Evolutionary conservation across 768 basidiomycete species (phyloP).

Genomic region (Imleria badia): DNA sequence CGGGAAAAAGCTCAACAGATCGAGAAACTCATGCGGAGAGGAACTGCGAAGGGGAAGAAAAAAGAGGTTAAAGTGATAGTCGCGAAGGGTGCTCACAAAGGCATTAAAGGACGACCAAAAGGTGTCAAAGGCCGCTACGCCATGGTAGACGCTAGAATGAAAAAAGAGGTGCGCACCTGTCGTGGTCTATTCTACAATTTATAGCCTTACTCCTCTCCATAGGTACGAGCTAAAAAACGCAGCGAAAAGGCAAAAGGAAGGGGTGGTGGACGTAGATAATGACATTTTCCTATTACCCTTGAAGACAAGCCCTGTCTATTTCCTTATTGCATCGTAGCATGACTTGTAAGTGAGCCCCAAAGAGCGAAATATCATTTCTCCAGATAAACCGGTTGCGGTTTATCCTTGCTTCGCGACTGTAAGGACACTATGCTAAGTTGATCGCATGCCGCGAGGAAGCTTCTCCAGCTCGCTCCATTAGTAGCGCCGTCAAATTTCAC

Average conservation of each 20-base stretch:
- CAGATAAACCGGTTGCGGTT: constrained; percentile 1
- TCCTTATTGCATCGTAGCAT: background rate
- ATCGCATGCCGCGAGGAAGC: constrained; percentile 45
- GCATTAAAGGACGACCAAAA: constrained; percentile 89
- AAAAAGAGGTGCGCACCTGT: constrained; percentile 66
- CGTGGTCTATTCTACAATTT: background rate
- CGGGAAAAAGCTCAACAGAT: constrained; percentile 93
- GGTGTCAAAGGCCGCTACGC: constrained; percentile 94
- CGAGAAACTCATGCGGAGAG: constrained; percentile 85
- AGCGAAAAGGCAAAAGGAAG: constrained; percentile 73
- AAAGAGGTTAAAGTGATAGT: constrained; percentile 87
- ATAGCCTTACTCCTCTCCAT: constrained; percentile 5
- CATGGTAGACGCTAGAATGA: constrained; percentile 94
- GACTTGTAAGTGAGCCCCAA: background rate
- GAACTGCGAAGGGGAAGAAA: constrained; percentile 67
- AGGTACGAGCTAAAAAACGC: constrained; percentile 85
- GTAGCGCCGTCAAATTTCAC: constrained; percentile 40
- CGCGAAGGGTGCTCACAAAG: constrained; percentile 87
- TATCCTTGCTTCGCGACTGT: constrained; percentile 26
- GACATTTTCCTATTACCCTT: background rate
- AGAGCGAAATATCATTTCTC: constrained; percentile 5
- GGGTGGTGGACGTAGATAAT: constrained; percentile 37
- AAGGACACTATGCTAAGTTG: constrained; percentile 36
- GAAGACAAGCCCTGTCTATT: background rate
- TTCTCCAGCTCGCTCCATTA: constrained; percentile 44